phyloP scores from a whole-genome alignment of 805 yeast species.

The Isabelozyma gotoi region DNA sequence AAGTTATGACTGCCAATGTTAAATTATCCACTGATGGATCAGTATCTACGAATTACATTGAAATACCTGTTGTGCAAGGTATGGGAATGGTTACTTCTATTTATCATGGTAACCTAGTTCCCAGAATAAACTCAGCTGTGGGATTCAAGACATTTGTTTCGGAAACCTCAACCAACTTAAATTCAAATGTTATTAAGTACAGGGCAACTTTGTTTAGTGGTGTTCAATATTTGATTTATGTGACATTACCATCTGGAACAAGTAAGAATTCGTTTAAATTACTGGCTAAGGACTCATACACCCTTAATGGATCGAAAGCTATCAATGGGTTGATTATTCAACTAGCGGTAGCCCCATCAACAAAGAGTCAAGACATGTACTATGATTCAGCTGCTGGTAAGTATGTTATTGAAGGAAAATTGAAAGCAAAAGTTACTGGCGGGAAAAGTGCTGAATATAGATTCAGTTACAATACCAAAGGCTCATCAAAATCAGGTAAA shows the following conservation, averaged over 20 bases:
- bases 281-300: slow-evolving; percentile 55
- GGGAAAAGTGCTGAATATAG: slow-evolving; percentile 27
- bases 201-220: slow-evolving; percentile 1
- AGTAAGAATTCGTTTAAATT: slow-evolving; percentile 39
- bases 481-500: slow-evolving; percentile 41
- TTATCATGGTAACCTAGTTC: slow-evolving; percentile 47
- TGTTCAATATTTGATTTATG: slow-evolving; percentile 4
- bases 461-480: slow-evolving; percentile 42
- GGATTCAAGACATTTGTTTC: slow-evolving; percentile 43
- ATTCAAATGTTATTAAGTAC: slow-evolving; percentile 14
- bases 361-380: slow-evolving; percentile 7
- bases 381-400: slow-evolving; percentile 63
- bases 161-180: slow-evolving; percentile 25
- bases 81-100: slow-evolving; percentile 58
- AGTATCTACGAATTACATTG: slow-evolving; percentile 26
- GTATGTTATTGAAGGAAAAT: slow-evolving; percentile 48
- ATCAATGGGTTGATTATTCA: slow-evolving; percentile 46
- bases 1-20: slow-evolving; percentile 45
- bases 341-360: slow-evolving; percentile 47
- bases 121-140: slow-evolving; percentile 44
- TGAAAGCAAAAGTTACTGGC: slow-evolving; percentile 21
- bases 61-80: slow-evolving; percentile 56
- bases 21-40: slow-evolving; percentile 21
- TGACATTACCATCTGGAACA: slow-evolving; percentile 10
- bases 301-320: slow-evolving; percentile 29